Evolutionary conservation across 1,284 basidiomycete genomes (phyloP).

Genomic region (Sporisorium exsertum): DNA sequence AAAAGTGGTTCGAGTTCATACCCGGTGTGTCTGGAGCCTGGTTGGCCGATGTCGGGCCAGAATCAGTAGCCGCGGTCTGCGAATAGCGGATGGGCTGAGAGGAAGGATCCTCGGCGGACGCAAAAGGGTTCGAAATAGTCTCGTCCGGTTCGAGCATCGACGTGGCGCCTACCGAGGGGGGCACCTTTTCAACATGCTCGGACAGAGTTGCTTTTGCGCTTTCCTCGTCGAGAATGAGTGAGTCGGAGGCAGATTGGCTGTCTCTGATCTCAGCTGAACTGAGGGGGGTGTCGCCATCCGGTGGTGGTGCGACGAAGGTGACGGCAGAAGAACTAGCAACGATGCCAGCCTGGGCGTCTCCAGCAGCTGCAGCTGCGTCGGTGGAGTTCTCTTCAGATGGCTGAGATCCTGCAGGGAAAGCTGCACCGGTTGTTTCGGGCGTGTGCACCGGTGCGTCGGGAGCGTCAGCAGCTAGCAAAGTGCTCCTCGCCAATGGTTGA

Average conservation of each 20-base stretch:
- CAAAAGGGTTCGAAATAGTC: slow-evolving; percentile 63
- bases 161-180: slow-evolving; percentile 60
- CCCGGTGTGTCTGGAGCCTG: slow-evolving; percentile 29
- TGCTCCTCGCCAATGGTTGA: neutral
- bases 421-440: slow-evolving; percentile 18
- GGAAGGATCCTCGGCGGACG: slow-evolving; percentile 18
- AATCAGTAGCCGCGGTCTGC: slow-evolving; percentile 2
- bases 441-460: slow-evolving; percentile 11
- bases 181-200: slow-evolving; percentile 36
- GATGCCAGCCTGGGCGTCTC: neutral
- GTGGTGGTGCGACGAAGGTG: slow-evolving; percentile 18
- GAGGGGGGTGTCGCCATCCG: slow-evolving; percentile 19
- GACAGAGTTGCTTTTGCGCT: slow-evolving; percentile 31
- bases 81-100: slow-evolving; percentile 29
- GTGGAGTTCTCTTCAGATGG: neutral
- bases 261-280: slow-evolving; percentile 45
- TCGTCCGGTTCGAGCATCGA: slow-evolving; percentile 62
- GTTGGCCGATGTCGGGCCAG: neutral
- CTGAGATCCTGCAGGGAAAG: slow-evolving; percentile 6
- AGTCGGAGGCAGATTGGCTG: slow-evolving; percentile 27
- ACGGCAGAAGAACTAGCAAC: slow-evolving; percentile 28
- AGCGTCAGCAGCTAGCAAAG: slow-evolving; percentile 13
- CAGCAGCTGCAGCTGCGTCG: neutral
- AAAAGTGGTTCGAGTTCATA: slow-evolving; percentile 53
- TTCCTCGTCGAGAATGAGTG: slow-evolving; percentile 49